Conservation (phyloP, 1,139 yeast species). For the Saccharomyces uvarum region DNA sequence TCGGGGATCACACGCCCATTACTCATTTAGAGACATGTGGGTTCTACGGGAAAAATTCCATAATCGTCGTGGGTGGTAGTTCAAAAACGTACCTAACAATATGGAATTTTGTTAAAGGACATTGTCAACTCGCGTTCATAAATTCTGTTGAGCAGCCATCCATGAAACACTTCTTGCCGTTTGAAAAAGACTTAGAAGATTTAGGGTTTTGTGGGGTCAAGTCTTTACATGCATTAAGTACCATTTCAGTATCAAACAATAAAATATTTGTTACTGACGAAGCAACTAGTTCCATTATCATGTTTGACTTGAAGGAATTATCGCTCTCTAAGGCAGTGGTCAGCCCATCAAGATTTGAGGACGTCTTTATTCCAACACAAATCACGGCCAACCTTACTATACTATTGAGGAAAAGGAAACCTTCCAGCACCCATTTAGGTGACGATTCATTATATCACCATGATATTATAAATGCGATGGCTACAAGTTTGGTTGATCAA, state of each 20-base stretch:
- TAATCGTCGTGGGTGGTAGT: conserved; percentile 62
- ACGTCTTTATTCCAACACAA: conserved; percentile 11
- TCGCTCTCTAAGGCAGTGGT: conserved; percentile 10
- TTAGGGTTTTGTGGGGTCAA: conserved; percentile 2
- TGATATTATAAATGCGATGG: conserved; percentile 19
- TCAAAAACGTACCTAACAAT: conserved; percentile 53
- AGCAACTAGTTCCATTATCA: conserved; percentile 12
- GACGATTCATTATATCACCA: conserved; percentile 6
- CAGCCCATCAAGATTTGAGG: conserved; percentile 5
- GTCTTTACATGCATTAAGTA: background rate
- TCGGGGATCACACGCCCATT: conserved; percentile 44
- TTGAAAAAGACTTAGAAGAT: conserved; percentile 10
- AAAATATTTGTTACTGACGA: conserved; percentile 16
- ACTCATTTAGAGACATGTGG: conserved; percentile 35
- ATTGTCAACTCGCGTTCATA: conserved; percentile 51
- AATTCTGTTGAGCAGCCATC: conserved; percentile 29
- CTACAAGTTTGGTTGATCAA: background rate
- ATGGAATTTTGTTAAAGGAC: conserved; percentile 67
- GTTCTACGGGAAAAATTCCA: conserved; percentile 20
- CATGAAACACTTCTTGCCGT: conserved; percentile 11
- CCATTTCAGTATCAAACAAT: conserved; percentile 7
- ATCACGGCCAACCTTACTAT: conserved; percentile 16
- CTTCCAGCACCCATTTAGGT: background rate
- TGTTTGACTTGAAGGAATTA: conserved; percentile 14
- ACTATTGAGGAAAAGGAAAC: conserved; percentile 5